Percentiles rank a stretch among this genome's conserved stretches.
These are phyloP conservation scores for Glarea lozoyensis DNA, from an alignment of 495 filamentous ascomycete species.

Conservation along the genomic window DNA sequence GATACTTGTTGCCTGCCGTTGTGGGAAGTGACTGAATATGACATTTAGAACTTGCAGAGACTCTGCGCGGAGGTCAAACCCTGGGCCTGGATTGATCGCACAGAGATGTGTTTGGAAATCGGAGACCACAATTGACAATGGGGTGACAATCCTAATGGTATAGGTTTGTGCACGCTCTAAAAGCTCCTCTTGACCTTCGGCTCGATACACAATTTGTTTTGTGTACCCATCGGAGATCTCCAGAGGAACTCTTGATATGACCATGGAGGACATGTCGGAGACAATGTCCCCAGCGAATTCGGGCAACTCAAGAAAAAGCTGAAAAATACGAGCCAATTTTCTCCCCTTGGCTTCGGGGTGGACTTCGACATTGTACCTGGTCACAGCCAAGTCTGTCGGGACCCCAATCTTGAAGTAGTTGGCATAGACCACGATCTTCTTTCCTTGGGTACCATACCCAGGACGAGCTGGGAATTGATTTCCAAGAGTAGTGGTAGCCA, in stretches of 20 bases:
- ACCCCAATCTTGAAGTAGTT: constrained; percentile 41
- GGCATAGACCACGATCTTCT: constrained; percentile 34
- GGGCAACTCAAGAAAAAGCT: constrained; percentile 36
- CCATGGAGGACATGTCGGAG: constrained; percentile 39
- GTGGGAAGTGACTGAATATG: constrained; percentile 33
- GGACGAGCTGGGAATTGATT: constrained; percentile 30
- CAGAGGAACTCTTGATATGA: constrained; percentile 31
- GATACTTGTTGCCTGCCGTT: constrained; percentile 18
- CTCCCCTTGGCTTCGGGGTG: constrained; percentile 26
- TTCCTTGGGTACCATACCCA: constrained; percentile 40
- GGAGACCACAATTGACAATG: constrained; percentile 34
- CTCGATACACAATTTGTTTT: constrained; percentile 25
- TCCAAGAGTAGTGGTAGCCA: constrained; percentile 8
- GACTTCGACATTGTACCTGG: constrained; percentile 36
- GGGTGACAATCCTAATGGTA: constrained; percentile 28
- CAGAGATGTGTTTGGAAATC: constrained; percentile 46
- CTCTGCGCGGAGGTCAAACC: constrained; percentile 28
- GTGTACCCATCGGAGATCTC: constrained; percentile 12
- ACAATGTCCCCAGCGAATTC: constrained; percentile 34
- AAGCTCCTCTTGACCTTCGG: constrained; percentile 25
- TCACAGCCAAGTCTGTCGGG: constrained; percentile 26
- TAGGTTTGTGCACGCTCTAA: constrained; percentile 28
- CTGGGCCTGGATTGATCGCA: constrained; percentile 28
- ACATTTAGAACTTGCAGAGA: constrained; percentile 40
- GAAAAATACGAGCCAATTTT: constrained; percentile 38